Percentiles rank a stretch among this genome's conserved stretches.
Evolutionary conservation across 305 asterid genomes (phyloP).

Genomic region (Fraxinus baroniana): DNA sequence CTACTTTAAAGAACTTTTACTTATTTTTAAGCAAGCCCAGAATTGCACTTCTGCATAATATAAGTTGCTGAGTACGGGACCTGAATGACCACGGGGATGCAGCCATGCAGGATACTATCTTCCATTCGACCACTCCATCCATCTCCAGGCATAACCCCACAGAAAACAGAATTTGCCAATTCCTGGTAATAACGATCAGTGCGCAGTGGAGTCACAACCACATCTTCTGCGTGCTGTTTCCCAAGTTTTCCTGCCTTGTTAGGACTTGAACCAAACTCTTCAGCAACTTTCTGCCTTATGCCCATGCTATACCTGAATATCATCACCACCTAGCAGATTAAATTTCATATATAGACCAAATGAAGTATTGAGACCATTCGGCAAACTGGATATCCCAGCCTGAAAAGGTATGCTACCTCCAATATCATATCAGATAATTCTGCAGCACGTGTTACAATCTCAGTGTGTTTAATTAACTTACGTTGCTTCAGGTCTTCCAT

Average conservation of each 20-base stretch:
- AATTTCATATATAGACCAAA: background rate
- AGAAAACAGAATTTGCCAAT: slow-evolving; percentile 71
- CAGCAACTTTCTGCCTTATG: slow-evolving; percentile 91
- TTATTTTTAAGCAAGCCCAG: background rate
- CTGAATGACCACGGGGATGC: slow-evolving; percentile 96
- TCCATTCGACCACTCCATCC: slow-evolving; percentile 99
- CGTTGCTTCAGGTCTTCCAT: slow-evolving; percentile 94
- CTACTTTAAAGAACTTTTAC: background rate
- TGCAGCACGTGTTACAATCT: background rate
- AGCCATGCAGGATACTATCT: slow-evolving; percentile 90
- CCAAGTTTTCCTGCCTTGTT: slow-evolving; percentile 86
- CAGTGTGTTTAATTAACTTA: slow-evolving; percentile 41
- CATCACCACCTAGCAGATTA: background rate
- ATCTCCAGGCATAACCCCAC: slow-evolving; percentile 99
- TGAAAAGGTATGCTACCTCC: background rate
- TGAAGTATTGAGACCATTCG: background rate
- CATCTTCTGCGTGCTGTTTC: slow-evolving; percentile 77
- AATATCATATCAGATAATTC: slow-evolving; percentile 1
- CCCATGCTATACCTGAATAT: slow-evolving; percentile 96
- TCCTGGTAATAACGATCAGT: slow-evolving; percentile 64
- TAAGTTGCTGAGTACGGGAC: slow-evolving; percentile 24
- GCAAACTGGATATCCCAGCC: background rate
- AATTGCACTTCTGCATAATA: background rate
- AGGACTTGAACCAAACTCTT: slow-evolving; percentile 85
- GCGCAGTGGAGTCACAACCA: slow-evolving; percentile 72